A percentile compares a stretch with the other conserved stretches of the same genome.
phyloP scores from a whole-genome alignment of 1,284 basidiomycete genomes.

The Leccinum laetum region DNA sequence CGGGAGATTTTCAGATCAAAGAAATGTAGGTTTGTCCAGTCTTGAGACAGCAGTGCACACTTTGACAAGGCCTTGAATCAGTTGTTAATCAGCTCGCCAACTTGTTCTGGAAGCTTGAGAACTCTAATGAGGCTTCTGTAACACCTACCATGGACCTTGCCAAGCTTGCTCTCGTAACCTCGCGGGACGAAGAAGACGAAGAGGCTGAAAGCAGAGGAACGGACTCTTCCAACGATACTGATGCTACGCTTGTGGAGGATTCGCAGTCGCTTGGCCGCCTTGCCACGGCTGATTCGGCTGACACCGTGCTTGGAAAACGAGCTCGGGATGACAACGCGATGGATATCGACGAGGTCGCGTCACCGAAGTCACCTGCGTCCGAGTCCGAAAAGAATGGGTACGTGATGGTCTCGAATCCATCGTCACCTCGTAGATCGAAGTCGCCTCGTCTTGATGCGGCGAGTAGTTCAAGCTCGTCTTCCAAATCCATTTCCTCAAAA shows the following conservation, averaged over 20 bases:
- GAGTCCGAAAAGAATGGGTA: conserved; percentile 45
- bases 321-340: too few species aligned
- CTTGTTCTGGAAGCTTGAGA: conserved; percentile 80
- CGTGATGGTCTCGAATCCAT: conserved; percentile 44
- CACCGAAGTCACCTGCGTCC: too few species aligned
- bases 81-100: conserved; percentile 79
- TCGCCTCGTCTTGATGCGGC: conserved; percentile 37
- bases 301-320: conserved; percentile 31
- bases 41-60: neutral
- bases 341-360: too few species aligned
- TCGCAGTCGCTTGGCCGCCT: conserved; percentile 38
- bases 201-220: conserved; percentile 70
- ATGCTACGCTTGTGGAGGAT: conserved; percentile 83
- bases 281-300: conserved; percentile 34
- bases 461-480: conserved; percentile 32
- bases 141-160: conserved; percentile 87
- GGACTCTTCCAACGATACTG: conserved; percentile 81
- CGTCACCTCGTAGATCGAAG: conserved; percentile 39
- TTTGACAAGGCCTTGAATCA: conserved; percentile 33
- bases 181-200: conserved; percentile 87
- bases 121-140: conserved; percentile 64
- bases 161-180: conserved; percentile 90
- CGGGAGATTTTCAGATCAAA: conserved; percentile 82
- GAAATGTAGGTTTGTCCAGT: conserved; percentile 58
- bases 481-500: conserved; percentile 38